Evolutionary conservation across 768 basidiomycete genomes (phyloP).

Genomic region (Trametes meyenii): DNA sequence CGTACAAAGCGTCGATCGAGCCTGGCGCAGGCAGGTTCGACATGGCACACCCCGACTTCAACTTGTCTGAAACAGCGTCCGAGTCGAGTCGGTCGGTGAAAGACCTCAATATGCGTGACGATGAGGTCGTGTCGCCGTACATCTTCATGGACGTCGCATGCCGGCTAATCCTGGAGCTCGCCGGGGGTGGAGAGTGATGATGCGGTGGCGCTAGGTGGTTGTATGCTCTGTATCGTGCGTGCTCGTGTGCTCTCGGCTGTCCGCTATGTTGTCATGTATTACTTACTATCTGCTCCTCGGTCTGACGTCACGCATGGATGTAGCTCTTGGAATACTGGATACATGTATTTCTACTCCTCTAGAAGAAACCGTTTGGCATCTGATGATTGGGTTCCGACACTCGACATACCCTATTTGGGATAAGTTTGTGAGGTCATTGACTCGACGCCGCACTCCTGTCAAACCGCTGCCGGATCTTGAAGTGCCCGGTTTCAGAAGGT

Average conservation of each 20-base stretch:
- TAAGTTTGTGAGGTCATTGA: neutral
- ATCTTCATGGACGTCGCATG: conserved; percentile 98
- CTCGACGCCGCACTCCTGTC: neutral
- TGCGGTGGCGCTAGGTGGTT: neutral
- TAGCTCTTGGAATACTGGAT: conserved; percentile 17
- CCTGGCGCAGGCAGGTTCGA: conserved; percentile 73
- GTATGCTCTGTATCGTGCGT: conserved; percentile 20
- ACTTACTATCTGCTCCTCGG: conserved; percentile 13
- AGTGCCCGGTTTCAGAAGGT: neutral
- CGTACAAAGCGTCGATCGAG: conserved; percentile 76
- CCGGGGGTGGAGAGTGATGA: conserved; percentile 55
- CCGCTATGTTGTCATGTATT: conserved; percentile 23
- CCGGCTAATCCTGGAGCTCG: conserved; percentile 90
- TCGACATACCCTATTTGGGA: neutral
- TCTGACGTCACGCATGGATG: conserved; percentile 15
- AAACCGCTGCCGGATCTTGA: neutral
- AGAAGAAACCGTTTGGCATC: conserved; percentile 1
- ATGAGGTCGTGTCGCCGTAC: conserved; percentile 82
- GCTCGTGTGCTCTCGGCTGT: conserved; percentile 20
- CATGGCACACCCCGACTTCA: conserved; percentile 52
- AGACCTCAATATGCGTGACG: conserved; percentile 54
- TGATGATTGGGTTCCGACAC: neutral
- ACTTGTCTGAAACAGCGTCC: conserved; percentile 54
- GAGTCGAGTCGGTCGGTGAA: conserved; percentile 61
- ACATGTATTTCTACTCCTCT: conserved; percentile 17